phyloP scores from a whole-genome alignment of 2,329 filamentous ascomycete genomes.

The Penicillium sp. region DNA sequence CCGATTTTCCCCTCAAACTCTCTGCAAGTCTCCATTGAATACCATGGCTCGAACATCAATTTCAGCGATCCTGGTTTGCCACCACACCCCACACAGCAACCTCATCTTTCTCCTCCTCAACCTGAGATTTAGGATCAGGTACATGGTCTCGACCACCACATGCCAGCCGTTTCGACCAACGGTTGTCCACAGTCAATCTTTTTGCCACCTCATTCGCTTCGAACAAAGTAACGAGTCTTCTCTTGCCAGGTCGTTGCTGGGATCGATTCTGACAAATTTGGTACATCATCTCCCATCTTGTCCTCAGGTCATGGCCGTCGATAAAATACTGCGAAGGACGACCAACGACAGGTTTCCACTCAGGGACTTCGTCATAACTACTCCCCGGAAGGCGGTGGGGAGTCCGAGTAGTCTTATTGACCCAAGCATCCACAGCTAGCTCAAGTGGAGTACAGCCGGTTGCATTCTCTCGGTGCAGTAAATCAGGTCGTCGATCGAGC shows the following conservation, averaged over 20 bases:
- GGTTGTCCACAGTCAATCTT: conserved; percentile 37
- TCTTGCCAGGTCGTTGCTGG: conserved; percentile 37
- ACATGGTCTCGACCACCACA: too few relatives aligned
- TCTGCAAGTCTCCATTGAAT: neutral
- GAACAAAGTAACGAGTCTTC: conserved; percentile 56
- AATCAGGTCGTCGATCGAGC: conserved; percentile 56
- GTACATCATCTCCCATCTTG: conserved; percentile 30
- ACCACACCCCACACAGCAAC: neutral
- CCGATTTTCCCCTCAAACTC: too few relatives aligned
- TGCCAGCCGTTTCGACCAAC: neutral
- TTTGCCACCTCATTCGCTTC: conserved; percentile 64
- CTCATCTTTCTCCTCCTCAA: neutral
- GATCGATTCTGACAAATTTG: conserved; percentile 36
- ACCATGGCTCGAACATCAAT: neutral
- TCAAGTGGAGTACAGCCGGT: conserved; percentile 74
- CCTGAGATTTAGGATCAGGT: neutral
- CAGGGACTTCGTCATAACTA: neutral
- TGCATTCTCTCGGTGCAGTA: conserved; percentile 71
- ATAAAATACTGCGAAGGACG: conserved; percentile 8
- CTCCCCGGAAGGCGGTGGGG: conserved; percentile 1
- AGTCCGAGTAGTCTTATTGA: conserved; percentile 18
- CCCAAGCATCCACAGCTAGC: conserved; percentile 30
- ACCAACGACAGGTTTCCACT: neutral
- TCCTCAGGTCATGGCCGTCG: conserved; percentile 2
- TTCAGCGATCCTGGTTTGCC: neutral